Evolutionary conservation across 1,284 basidiomycete genomes (phyloP).

Genomic region (Apiotrichum akiyoshidainum): DNA sequence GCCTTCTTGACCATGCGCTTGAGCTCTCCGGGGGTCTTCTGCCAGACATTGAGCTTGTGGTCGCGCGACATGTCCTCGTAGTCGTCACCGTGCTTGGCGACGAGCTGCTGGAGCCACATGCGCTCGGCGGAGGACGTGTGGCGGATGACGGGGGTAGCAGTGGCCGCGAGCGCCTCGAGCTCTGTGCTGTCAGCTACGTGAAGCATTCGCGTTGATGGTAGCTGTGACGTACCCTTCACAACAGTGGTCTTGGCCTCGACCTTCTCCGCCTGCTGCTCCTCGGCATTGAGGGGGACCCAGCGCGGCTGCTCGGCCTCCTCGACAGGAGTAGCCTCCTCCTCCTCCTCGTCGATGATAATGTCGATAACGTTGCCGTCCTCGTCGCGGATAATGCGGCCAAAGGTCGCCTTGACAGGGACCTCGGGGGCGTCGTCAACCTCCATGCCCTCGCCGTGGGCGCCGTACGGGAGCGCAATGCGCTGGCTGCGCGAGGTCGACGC

Average conservation of each 20-base stretch:
- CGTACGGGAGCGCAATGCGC: conserved; percentile 51
- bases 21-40: conserved; percentile 82
- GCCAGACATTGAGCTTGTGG: conserved; percentile 72
- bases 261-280: conserved; percentile 30
- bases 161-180: conserved; percentile 42
- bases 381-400: conserved; percentile 82
- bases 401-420: conserved; percentile 60
- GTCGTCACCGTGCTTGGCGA: conserved; percentile 70
- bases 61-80: conserved; percentile 75
- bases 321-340: conserved; percentile 49
- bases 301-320: conserved; percentile 25
- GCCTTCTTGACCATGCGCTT: conserved; percentile 50
- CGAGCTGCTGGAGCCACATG: conserved; percentile 65
- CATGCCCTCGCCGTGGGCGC: conserved; percentile 52
- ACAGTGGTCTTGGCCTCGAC: conserved; percentile 50
- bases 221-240: conserved; percentile 50
- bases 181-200: conserved; percentile 37
- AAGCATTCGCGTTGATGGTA: no score
- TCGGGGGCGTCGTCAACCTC: conserved; percentile 8
- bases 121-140: conserved; percentile 69
- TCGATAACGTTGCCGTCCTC: conserved; percentile 72
- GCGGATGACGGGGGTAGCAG: conserved; percentile 54
- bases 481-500: conserved; percentile 30
- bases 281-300: conserved; percentile 19
- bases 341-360: conserved; percentile 66